A percentile compares a stretch with the other conserved stretches of the same genome.
These are phyloP conservation scores for Thalassiosira hispida DNA, from an alignment of 352 stramenopile genomes.

Conservation along the genomic window DNA sequence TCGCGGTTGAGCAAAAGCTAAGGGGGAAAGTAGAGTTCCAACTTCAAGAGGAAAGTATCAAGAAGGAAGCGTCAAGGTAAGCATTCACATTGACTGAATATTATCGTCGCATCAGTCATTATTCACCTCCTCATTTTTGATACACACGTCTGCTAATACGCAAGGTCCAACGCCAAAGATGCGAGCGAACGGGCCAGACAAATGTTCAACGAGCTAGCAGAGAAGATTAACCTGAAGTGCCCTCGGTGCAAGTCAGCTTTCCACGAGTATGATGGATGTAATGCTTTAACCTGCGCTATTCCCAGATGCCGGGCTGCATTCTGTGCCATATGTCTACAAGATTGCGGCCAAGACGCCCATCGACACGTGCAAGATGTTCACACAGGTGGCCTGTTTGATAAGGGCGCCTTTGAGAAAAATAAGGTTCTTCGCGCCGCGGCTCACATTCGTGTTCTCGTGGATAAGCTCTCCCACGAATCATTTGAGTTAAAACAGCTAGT, in stretches of 20 bases:
- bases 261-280: constrained; percentile 60
- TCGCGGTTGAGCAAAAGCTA: constrained; percentile 51
- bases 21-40: constrained; percentile 49
- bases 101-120: neutral
- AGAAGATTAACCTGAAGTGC: constrained; percentile 56
- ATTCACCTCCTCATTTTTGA: neutral
- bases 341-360: constrained; percentile 53
- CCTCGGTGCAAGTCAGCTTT: constrained; percentile 47
- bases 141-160: neutral
- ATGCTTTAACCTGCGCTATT: constrained; percentile 44
- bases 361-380: constrained; percentile 29
- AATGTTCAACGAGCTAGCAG: constrained; percentile 45
- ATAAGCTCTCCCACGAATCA: constrained; percentile 33
- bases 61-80: constrained; percentile 30
- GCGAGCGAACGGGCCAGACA: constrained; percentile 28
- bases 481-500: constrained; percentile 52
- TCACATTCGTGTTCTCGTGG: constrained; percentile 21
- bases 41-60: constrained; percentile 24
- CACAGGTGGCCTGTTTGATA: constrained; percentile 35
- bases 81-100: neutral
- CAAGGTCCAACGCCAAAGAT: constrained; percentile 28
- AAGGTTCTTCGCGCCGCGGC: constrained; percentile 14
- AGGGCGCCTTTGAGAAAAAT: constrained; percentile 32
- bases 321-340: constrained; percentile 54
- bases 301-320: constrained; percentile 40